Base-by-base conservation (phyloP, 2,329 filamentous ascomycete species). In the Cladosporium sp. region DNA sequence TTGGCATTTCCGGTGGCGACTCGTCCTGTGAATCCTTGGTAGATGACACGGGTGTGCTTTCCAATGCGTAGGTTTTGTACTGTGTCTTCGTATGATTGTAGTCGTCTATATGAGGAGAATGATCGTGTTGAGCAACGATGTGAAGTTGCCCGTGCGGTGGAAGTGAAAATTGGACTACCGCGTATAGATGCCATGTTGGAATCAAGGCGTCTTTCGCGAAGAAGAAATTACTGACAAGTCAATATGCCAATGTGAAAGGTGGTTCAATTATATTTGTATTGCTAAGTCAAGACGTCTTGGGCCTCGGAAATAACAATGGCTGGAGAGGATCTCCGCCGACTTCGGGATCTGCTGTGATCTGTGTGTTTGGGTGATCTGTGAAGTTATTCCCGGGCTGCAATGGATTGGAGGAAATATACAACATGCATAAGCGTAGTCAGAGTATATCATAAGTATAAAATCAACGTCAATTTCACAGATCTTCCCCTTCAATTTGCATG, bases 1-100 rank as follows among this genome's bases (percentile, higher is more conserved):
- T 81, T 80, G 27, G 86, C 87, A 68, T 92, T 90, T 58, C 80
- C 80, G 2, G 87, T 91, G 9, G 87, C 86, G 69, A 82, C 73
- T 56, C 73, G 73, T 69, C 84, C 84, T 15, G 84, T 88, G 65
- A 87, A 87, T 1, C 84, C 84, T 61, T 88, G 84, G 60, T 85
- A 88, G 50, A 87, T 77, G 51, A 88, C 84, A 45, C 77, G 74
- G 1, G 84, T 87, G 62, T 86, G 77, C 24, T 75, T 73, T 13
- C 83, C 83, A 57, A 88, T 86, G 58, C 79, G 84, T 53, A 88
- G 71, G 60, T 87, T 86, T 3, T 72, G 70, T 29, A 86, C 77
- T 0, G 84, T 87, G 59, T 84, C 78, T 43, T 77, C 76, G 65
- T 84, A 84, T 30, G 69, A 70, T 55, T 68, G 69, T 42, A 56